Percentiles rank a stretch among this genome's conserved stretches.
Evolutionary conservation across 2,329 filamentous ascomycete genomes (phyloP).

Genomic region (Cercospora sesami): DNA sequence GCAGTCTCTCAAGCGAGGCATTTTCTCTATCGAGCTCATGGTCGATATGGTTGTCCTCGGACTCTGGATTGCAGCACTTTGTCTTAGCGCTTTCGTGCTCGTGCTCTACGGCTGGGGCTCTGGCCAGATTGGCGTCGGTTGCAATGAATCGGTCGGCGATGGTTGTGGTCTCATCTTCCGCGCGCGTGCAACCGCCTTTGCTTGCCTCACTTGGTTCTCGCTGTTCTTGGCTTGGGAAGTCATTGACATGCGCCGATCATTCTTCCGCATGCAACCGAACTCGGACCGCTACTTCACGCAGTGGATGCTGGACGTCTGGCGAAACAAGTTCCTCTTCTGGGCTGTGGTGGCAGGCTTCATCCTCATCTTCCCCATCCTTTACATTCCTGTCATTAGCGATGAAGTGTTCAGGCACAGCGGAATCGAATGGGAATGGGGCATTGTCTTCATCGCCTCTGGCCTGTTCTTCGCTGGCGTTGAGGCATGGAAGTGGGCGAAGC

Average conservation of each 20-base stretch:
- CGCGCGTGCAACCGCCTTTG: conserved; percentile 71
- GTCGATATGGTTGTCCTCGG: conserved; percentile 80
- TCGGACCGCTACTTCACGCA: conserved; percentile 63
- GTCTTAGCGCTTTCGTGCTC: conserved; percentile 61
- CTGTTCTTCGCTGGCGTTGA: conserved; percentile 65
- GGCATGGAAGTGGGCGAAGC: conserved; percentile 67
- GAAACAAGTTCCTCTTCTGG: conserved; percentile 64
- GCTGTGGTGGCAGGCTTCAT: conserved; percentile 47
- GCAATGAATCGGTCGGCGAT: conserved; percentile 59
- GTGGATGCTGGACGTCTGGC: conserved; percentile 68
- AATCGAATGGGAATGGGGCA: conserved; percentile 69
- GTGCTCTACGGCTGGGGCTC: conserved; percentile 63
- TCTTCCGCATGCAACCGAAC: conserved; percentile 71
- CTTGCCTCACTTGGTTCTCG: conserved; percentile 73
- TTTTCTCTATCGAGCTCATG: conserved; percentile 76
- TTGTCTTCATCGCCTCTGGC: conserved; percentile 53
- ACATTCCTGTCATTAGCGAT: conserved; percentile 68
- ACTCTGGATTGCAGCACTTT: conserved; percentile 69
- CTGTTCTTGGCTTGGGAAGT: conserved; percentile 79
- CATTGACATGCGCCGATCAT: conserved; percentile 68
- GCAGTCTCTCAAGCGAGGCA: conserved; percentile 65
- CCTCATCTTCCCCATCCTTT: conserved; percentile 52
- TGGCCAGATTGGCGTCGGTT: conserved; percentile 54
- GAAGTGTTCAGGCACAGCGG: conserved; percentile 65
- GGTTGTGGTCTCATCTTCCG: conserved; percentile 66